Evolutionary conservation across 192 early-diverging fungal genomes (phyloP).

Genomic region (Coemansia sp.): DNA sequence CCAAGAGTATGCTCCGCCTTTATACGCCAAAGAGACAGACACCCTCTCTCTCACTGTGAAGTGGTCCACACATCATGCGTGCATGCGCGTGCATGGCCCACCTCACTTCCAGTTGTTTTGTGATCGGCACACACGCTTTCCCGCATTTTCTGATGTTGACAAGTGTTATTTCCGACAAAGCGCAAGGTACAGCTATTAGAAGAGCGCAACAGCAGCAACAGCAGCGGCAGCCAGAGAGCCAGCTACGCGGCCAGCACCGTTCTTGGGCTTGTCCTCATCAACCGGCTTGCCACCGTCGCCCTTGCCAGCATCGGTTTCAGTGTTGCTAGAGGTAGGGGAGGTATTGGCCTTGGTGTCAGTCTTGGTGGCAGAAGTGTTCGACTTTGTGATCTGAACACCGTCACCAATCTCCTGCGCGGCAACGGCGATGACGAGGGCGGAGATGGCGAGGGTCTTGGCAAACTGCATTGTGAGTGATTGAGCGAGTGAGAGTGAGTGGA

Average conservation of each 20-base stretch:
- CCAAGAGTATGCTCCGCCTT: too few species aligned
- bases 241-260: constrained; percentile 13
- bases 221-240: constrained; percentile 24
- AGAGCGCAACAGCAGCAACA: constrained; percentile 5
- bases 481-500: background rate
- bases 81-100: background rate
- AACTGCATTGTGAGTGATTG: constrained; percentile 44
- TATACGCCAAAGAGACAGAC: background rate
- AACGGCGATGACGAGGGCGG: constrained; percentile 37
- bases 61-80: background rate
- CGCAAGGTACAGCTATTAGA: too few species aligned
- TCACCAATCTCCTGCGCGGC: constrained; percentile 34
- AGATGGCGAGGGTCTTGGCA: constrained; percentile 39
- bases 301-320: background rate
- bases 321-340: background rate
- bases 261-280: background rate
- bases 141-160: too few species aligned
- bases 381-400: too few species aligned
- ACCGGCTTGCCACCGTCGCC: background rate
- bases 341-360: background rate
- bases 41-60: background rate
- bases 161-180: background rate
- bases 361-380: constrained; percentile 8
- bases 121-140: background rate
- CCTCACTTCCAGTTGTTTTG: background rate